Evolutionary conservation across 2,329 filamentous ascomycete species (phyloP).

Genomic region (Neofusicoccum parvum): DNA sequence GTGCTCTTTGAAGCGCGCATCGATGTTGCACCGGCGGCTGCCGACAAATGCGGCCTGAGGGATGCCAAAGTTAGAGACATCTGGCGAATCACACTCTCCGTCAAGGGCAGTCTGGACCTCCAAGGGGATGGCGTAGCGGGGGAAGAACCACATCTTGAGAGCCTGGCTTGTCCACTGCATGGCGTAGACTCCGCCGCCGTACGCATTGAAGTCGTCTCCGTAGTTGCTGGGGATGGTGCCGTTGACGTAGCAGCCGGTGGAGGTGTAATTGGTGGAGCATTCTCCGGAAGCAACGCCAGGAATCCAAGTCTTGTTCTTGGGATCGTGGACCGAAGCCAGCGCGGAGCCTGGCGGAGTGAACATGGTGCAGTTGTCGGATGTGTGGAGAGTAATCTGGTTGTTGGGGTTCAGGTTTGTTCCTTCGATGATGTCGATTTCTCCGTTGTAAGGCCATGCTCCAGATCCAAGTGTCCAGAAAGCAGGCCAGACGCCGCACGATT

Average conservation of each 20-base stretch:
- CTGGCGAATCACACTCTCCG: slow-evolving; percentile 43
- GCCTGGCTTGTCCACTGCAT: slow-evolving; percentile 28
- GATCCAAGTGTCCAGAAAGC: slow-evolving; percentile 43
- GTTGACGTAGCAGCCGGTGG: slow-evolving; percentile 24
- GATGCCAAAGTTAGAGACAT: slow-evolving; percentile 64
- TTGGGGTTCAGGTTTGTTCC: slow-evolving; percentile 26
- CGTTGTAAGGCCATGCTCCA: slow-evolving; percentile 27
- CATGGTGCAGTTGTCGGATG: slow-evolving; percentile 28
- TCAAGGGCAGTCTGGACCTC: slow-evolving; percentile 45
- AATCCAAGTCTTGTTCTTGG: neutral
- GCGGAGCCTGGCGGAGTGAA: neutral
- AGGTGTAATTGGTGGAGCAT: slow-evolving; percentile 26
- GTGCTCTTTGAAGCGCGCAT: slow-evolving; percentile 40
- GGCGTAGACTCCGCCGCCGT: slow-evolving; percentile 37
- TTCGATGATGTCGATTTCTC: slow-evolving; percentile 31
- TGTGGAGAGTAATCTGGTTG: slow-evolving; percentile 24
- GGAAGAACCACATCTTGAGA: slow-evolving; percentile 31
- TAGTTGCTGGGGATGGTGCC: slow-evolving; percentile 20
- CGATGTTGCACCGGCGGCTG: slow-evolving; percentile 34
- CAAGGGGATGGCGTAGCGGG: slow-evolving; percentile 29
- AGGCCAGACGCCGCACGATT: slow-evolving; percentile 40
- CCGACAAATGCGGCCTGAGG: slow-evolving; percentile 65
- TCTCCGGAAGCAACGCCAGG: neutral
- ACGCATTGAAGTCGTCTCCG: slow-evolving; percentile 26
- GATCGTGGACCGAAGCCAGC: neutral